phyloP scores from a whole-genome alignment of 2,329 filamentous ascomycete genomes.

The Colletotrichum lindemuthianum region DNA sequence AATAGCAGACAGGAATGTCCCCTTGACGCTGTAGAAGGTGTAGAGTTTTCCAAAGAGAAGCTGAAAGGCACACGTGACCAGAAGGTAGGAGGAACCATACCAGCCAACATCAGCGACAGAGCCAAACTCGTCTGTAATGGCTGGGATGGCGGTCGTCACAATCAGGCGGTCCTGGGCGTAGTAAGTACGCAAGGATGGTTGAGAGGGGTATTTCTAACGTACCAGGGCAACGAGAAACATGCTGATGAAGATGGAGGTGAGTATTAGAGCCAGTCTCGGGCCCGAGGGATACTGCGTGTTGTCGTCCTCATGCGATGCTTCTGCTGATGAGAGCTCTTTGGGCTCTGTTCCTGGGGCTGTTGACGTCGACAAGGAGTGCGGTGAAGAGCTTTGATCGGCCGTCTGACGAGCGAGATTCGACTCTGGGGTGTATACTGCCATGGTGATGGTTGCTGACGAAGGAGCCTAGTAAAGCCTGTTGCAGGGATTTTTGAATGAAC shows the following conservation, averaged over 20 bases:
- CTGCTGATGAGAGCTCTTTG: not conserved
- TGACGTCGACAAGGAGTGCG: too few relatives aligned
- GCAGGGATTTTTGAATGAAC: too few relatives aligned
- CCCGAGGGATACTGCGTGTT: constrained; percentile 9
- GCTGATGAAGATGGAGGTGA: constrained; percentile 39
- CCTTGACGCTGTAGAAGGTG: constrained; percentile 41
- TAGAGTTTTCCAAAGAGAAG: constrained; percentile 43
- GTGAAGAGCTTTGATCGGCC: too few relatives aligned
- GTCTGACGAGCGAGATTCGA: too few relatives aligned
- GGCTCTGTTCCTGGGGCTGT: too few relatives aligned
- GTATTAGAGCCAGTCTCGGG: constrained; percentile 30
- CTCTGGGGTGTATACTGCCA: too few relatives aligned
- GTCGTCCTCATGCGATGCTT: not conserved
- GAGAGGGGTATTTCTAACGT: not conserved
- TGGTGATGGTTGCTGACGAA: too few relatives aligned
- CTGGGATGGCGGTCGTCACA: constrained; percentile 49
- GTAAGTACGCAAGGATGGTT: fast-evolving
- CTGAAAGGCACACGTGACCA: constrained; percentile 42
- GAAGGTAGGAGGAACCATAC: constrained; percentile 43
- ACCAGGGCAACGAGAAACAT: constrained; percentile 41
- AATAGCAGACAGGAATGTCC: constrained; percentile 38
- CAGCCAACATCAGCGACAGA: constrained; percentile 42
- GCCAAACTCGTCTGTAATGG: constrained; percentile 44
- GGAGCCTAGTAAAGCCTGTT: too few relatives aligned
- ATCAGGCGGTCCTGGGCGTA: constrained; percentile 59